These are phyloP conservation scores for Syzygium aqueum DNA, from an alignment of 345 rosid genomes.

Conservation along the genomic window DNA sequence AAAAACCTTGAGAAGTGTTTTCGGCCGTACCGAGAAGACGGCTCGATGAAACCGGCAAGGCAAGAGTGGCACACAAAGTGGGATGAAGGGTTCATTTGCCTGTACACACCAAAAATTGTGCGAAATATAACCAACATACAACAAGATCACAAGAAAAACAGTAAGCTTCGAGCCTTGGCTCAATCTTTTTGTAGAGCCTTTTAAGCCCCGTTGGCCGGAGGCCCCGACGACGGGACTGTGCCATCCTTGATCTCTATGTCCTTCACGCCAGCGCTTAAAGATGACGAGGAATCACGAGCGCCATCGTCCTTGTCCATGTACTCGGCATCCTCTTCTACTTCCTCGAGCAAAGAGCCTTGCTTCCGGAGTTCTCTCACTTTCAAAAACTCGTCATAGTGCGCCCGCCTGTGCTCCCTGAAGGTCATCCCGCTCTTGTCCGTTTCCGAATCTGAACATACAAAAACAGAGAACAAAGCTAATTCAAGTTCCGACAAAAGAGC, in stretches of 20 bases:
- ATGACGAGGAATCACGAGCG: constrained; percentile 25
- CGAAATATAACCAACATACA: not conserved
- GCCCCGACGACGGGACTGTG: not conserved
- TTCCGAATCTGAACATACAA: constrained; percentile 24
- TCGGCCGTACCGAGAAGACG: not conserved
- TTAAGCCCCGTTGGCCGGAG: not conserved
- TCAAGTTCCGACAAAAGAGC: not conserved
- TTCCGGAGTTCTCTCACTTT: constrained; percentile 71
- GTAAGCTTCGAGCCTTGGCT: not conserved
- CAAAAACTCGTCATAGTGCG: constrained; percentile 80
- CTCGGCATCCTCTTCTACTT: constrained; percentile 44
- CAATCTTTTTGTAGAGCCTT: not conserved
- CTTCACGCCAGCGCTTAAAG: constrained; percentile 30
- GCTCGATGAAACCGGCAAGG: not conserved
- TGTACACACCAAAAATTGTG: not conserved
- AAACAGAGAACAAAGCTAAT: not conserved
- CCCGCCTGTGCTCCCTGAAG: constrained; percentile 75
- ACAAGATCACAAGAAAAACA: not conserved
- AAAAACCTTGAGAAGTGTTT: not conserved
- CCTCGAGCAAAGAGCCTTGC: constrained; percentile 55
- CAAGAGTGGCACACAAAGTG: not conserved
- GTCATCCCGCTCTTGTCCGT: constrained; percentile 24
- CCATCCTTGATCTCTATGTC: constrained; percentile 36
- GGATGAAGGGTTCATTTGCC: not conserved
- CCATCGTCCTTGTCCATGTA: constrained; percentile 5